These are phyloP conservation scores for Lichenothelia convexa DNA, from an alignment of 495 filamentous ascomycete genomes.

Conservation along the genomic window DNA sequence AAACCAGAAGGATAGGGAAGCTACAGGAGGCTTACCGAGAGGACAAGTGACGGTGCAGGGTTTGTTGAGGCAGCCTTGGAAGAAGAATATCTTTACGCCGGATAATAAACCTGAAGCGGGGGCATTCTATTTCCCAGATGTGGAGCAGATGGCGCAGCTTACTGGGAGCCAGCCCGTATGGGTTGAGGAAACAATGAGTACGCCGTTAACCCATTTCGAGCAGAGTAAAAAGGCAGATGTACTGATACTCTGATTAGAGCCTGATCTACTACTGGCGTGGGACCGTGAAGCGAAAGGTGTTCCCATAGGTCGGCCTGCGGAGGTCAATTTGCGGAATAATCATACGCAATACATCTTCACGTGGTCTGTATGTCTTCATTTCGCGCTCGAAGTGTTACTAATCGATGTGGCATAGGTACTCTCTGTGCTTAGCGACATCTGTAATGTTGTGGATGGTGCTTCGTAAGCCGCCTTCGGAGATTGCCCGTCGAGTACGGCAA, in stretches of 20 bases:
- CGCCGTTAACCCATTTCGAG: no score
- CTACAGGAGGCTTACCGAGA: constrained; percentile 35
- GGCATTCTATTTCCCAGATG: constrained; percentile 90
- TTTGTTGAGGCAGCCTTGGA: constrained; percentile 72
- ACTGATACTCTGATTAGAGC: no score
- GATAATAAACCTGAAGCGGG: constrained; percentile 63
- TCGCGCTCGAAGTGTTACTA: neutral
- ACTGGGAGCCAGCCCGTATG: constrained; percentile 76
- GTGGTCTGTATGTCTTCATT: constrained; percentile 50
- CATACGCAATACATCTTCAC: constrained; percentile 98
- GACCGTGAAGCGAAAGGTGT: constrained; percentile 63
- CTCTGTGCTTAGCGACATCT: constrained; percentile 65
- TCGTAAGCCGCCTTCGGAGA: constrained; percentile 59
- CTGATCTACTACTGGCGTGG: constrained; percentile 53
- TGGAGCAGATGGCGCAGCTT: constrained; percentile 75
- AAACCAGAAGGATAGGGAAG: constrained; percentile 39
- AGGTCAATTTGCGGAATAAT: constrained; percentile 89
- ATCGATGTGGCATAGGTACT: constrained; percentile 44
- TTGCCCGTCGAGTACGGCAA: constrained; percentile 54
- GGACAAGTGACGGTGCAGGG: constrained; percentile 65
- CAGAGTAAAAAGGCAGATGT: constrained; percentile 30
- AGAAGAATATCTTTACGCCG: constrained; percentile 95
- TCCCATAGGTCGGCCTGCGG: constrained; percentile 75
- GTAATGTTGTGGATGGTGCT: constrained; percentile 93
- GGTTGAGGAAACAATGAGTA: constrained; percentile 94